Evolutionary conservation across 2,329 filamentous ascomycete species (phyloP).

Genomic region (Shiraia sp.): DNA sequence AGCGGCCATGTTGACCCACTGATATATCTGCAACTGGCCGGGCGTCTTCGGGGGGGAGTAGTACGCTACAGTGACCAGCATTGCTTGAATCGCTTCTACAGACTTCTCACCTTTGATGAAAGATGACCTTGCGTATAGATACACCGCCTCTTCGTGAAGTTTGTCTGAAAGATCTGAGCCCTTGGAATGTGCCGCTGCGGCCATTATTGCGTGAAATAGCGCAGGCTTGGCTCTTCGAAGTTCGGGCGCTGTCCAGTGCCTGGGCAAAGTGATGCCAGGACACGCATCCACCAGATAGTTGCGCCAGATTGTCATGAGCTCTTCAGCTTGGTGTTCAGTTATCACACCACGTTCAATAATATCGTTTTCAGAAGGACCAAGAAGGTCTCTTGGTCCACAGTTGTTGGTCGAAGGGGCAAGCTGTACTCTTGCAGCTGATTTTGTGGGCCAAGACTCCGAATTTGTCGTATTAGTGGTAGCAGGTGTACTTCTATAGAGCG

Average conservation of each 20-base stretch:
- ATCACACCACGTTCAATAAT: constrained; percentile 42
- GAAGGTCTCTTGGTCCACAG: constrained; percentile 21
- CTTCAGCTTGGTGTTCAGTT: constrained; percentile 30
- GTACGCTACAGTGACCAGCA: constrained; percentile 40
- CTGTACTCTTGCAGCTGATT: constrained; percentile 7
- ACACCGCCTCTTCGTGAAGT: constrained; percentile 39
- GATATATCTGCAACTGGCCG: constrained; percentile 39
- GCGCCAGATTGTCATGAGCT: constrained; percentile 35
- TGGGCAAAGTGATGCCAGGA: constrained; percentile 35
- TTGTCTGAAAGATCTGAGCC: constrained; percentile 36
- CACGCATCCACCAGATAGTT: constrained; percentile 33
- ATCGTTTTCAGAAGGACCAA: constrained; percentile 32
- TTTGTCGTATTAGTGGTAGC: constrained; percentile 10
- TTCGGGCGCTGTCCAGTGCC: constrained; percentile 35
- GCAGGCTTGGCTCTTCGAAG: constrained; percentile 37
- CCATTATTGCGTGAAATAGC: constrained; percentile 43
- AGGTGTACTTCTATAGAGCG: constrained; percentile 14
- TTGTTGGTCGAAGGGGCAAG: constrained; percentile 3
- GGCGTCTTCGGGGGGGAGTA: constrained; percentile 40
- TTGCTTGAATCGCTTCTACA: constrained; percentile 40
- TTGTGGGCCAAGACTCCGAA: constrained; percentile 11
- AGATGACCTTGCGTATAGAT: constrained; percentile 36
- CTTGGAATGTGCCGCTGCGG: constrained; percentile 39
- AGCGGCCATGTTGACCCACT: constrained; percentile 41
- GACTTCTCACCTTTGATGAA: constrained; percentile 45